These are phyloP conservation scores for Colletotrichum liriopes DNA, from an alignment of 2,329 filamentous ascomycete species.

Conservation along the genomic window DNA sequence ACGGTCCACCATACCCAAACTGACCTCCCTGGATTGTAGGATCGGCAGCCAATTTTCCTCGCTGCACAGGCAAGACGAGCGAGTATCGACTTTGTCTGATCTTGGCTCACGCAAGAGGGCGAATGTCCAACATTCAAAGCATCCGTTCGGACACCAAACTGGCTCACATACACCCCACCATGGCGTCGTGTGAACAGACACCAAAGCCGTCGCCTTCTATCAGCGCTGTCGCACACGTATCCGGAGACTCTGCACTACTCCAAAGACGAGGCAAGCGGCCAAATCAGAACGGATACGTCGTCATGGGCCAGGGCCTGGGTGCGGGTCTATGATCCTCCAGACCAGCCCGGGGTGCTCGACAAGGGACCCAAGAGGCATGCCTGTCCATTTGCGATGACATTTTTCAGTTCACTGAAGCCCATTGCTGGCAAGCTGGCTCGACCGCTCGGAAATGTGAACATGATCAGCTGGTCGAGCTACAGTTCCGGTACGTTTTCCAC, in stretches of 20 bases:
- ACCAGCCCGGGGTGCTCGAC: neutral
- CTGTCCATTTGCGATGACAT: neutral
- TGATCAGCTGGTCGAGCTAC: neutral
- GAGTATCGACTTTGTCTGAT: neutral
- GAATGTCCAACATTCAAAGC: neutral
- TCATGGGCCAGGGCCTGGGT: neutral
- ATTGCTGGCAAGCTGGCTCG: neutral
- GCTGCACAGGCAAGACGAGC: neutral
- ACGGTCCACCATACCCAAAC: neutral
- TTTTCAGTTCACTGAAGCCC: neutral
- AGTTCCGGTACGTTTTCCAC: neutral
- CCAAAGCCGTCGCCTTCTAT: neutral
- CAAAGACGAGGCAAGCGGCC: neutral
- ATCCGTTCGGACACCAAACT: too few relatives aligned
- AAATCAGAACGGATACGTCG: neutral
- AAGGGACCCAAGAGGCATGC: neutral
- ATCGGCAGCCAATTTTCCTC: neutral
- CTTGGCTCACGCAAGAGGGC: neutral
- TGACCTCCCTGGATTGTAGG: neutral
- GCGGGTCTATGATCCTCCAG: constrained; percentile 5
- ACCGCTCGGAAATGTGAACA: neutral
- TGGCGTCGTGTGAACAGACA: too few relatives aligned
- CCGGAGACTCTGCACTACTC: neutral
- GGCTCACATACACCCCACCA: too few relatives aligned
- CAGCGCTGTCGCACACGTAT: neutral